These are phyloP conservation scores for Trifolium dubium DNA, from an alignment of 306 rosid species.

Conservation along the genomic window DNA sequence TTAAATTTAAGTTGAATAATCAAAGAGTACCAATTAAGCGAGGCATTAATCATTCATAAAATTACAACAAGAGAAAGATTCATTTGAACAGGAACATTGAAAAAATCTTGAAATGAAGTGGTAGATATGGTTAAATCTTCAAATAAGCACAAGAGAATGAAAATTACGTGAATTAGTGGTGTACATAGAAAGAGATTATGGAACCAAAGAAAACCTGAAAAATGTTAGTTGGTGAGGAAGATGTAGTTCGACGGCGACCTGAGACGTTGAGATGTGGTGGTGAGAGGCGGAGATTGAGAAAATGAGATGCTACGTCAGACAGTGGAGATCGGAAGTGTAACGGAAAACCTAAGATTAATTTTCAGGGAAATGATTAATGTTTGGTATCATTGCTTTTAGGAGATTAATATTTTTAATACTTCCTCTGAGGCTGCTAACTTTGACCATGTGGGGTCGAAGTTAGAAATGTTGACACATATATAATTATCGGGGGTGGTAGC, in stretches of 20 bases:
- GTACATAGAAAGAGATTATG: neutral
- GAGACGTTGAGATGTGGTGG: constrained; percentile 20
- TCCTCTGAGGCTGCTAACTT: no score
- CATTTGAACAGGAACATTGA: neutral
- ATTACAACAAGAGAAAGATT: neutral
- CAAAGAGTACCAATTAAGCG: neutral
- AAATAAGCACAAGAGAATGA: neutral
- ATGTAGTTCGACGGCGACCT: neutral
- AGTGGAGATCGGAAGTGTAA: neutral
- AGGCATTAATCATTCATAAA: neutral
- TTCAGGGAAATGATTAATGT: no score
- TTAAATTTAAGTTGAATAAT: neutral
- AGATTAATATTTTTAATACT: no score
- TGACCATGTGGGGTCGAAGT: no score
- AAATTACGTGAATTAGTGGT: neutral
- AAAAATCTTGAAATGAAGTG: neutral
- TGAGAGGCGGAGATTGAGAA: neutral
- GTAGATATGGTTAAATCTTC: neutral
- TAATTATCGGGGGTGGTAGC: no score
- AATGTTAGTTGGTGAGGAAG: neutral
- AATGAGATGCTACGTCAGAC: neutral
- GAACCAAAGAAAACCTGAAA: neutral
- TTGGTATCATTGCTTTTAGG: no score
- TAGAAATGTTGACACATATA: no score
- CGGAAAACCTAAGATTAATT: no score